Evolutionary conservation across 2,329 filamentous ascomycete genomes (phyloP).

Genomic region (Eutypa lata): DNA sequence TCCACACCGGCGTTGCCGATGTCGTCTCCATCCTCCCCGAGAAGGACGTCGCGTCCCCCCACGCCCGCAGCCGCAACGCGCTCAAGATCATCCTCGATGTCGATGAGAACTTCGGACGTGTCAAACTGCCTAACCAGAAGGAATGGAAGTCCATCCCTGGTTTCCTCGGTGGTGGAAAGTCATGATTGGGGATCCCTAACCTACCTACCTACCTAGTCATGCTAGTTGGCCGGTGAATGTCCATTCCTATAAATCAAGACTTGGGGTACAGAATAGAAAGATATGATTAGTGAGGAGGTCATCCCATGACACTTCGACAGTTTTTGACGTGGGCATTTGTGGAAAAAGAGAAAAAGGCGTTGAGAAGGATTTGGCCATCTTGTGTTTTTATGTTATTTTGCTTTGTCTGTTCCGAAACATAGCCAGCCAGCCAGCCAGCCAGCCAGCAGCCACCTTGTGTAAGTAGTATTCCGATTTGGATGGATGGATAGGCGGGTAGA

Average conservation of each 20-base stretch:
- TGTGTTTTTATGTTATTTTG: no score
- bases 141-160: conserved; percentile 52
- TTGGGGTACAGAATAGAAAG: no score
- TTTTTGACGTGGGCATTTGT: no score
- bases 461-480: neutral
- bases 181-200: neutral
- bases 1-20: conserved; percentile 59
- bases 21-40: conserved; percentile 62
- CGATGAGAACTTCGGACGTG: conserved; percentile 85
- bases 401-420: no score
- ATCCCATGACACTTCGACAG: no score
- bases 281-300: no score
- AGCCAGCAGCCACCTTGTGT: neutral
- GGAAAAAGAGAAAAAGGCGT: no score
- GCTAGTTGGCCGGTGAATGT: neutral
- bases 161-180: conserved; percentile 38
- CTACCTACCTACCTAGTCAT: neutral
- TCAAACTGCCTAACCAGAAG: conserved; percentile 56
- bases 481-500: neutral
- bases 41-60: conserved; percentile 53
- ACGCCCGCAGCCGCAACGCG: conserved; percentile 73
- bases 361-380: no score
- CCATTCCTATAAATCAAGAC: no score
- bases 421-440: neutral
- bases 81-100: conserved; percentile 94